Conservation (phyloP, 1,284 basidiomycete genomes). For the Ceratobasidium sp. region DNA sequence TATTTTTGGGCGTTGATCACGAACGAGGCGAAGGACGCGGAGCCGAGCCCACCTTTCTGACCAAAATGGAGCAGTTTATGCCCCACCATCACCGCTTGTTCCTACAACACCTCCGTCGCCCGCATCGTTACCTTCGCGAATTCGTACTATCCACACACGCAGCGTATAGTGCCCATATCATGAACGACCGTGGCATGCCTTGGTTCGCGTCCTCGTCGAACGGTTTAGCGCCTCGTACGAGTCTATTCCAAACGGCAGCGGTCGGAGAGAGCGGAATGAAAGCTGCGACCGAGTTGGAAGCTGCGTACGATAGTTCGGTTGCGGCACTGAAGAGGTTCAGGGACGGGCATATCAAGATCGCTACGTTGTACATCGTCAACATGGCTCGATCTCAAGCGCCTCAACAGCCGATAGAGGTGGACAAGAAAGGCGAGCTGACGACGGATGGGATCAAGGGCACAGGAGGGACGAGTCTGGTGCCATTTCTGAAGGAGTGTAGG, state of each 20-base stretch:
- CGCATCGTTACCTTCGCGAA: constrained; percentile 66
- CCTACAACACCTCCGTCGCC: constrained; percentile 78
- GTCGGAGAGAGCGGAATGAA: constrained; percentile 47
- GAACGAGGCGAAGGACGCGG: constrained; percentile 47
- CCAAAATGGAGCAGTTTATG: constrained; percentile 90
- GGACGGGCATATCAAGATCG: constrained; percentile 89
- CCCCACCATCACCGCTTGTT: constrained; percentile 90
- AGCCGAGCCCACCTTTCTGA: constrained; percentile 68
- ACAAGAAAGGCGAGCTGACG: constrained; percentile 50
- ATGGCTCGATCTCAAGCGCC: constrained; percentile 59
- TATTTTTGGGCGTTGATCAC: constrained; percentile 90
- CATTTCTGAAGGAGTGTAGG: constrained; percentile 82
- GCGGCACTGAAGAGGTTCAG: constrained; percentile 80
- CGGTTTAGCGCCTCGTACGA: constrained; percentile 27
- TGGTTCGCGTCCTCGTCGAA: constrained; percentile 54
- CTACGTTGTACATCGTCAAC: constrained; percentile 83
- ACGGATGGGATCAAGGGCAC: constrained; percentile 77
- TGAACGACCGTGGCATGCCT: constrained; percentile 44
- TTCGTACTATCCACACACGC: constrained; percentile 55
- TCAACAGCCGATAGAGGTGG: constrained; percentile 47
- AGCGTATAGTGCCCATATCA: constrained; percentile 15
- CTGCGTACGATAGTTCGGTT: constrained; percentile 78
- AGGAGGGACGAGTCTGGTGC: constrained; percentile 84
- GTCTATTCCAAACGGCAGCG: constrained; percentile 43
- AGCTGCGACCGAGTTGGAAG: constrained; percentile 43